Conservation (phyloP, 352 stramenopile species). For the Phytophthora megakarya region DNA sequence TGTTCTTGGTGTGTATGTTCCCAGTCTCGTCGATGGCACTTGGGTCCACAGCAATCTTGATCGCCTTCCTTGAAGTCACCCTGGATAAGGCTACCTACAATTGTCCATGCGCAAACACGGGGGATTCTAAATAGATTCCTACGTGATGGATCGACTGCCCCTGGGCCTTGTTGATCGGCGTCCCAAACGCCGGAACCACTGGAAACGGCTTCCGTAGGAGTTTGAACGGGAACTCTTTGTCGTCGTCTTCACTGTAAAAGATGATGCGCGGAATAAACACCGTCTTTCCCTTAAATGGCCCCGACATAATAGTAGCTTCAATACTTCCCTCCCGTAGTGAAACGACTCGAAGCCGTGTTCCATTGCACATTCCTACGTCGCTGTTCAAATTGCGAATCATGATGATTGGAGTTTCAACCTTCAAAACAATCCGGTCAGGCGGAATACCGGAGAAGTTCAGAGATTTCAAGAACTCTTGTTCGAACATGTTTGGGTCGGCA, state of each 20-base stretch:
- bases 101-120: too few species aligned
- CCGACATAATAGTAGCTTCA: too few species aligned
- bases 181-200: slow-evolving; percentile 10
- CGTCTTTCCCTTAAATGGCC: not conserved
- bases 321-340: slow-evolving; percentile 5
- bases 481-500: too few species aligned
- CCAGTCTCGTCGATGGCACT: not conserved
- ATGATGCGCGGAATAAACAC: slow-evolving; percentile 21
- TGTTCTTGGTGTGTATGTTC: not conserved
- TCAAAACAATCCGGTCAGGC: not conserved
- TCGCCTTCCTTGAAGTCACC: slow-evolving; percentile 9
- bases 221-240: slow-evolving; percentile 19
- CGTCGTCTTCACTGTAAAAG: slow-evolving; percentile 27
- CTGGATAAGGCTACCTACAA: not conserved
- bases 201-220: slow-evolving; percentile 21
- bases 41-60: slow-evolving; percentile 4
- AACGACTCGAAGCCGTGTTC: slow-evolving; percentile 9
- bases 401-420: slow-evolving; percentile 5
- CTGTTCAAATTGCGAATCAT: slow-evolving; percentile 13
- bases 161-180: slow-evolving; percentile 29
- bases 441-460: not conserved
- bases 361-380: slow-evolving; percentile 11
- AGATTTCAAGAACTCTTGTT: too few species aligned
- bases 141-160: slow-evolving; percentile 3
- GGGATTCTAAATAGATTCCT: not conserved